Evolutionary conservation across 2,329 filamentous ascomycete genomes (phyloP).

Genomic region (Fusarium mundagurra): DNA sequence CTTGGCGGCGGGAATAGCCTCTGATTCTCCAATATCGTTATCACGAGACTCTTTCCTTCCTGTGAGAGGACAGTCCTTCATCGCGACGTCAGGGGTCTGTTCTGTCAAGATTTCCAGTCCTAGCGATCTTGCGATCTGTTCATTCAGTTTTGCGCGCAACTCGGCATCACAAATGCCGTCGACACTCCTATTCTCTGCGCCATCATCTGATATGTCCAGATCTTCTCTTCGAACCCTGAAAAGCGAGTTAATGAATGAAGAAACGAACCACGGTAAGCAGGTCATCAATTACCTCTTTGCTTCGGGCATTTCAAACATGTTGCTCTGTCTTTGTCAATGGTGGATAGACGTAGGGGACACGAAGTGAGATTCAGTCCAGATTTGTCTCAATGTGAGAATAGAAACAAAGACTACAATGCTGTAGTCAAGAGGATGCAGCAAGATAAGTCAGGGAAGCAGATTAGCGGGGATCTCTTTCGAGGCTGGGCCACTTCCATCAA

Average conservation of each 20-base stretch:
- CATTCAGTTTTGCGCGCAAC: conserved; percentile 57
- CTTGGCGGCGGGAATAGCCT: conserved; percentile 9
- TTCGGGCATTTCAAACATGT: conserved; percentile 46
- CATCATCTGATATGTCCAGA: conserved; percentile 53
- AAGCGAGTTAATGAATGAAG: conserved; percentile 5
- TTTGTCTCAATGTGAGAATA: background rate
- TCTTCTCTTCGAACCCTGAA: conserved; percentile 66
- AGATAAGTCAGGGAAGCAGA: background rate
- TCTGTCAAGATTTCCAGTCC: conserved; percentile 47
- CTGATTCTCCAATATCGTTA: conserved; percentile 14
- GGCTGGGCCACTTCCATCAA: conserved; percentile 27
- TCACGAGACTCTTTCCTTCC: conserved; percentile 10
- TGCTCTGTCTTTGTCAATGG: background rate
- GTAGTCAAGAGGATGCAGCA: background rate
- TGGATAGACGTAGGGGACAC: background rate
- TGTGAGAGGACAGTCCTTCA: background rate
- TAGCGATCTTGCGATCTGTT: conserved; percentile 59
- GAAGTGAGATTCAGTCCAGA: conserved; percentile 1
- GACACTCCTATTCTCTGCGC: conserved; percentile 37
- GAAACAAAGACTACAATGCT: background rate
- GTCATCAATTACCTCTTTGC: conserved; percentile 46
- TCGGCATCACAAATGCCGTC: conserved; percentile 50
- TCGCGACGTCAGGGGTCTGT: background rate
- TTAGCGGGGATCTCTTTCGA: background rate
- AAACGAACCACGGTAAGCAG: background rate